Evolutionary conservation across 108 stramenopile genomes (phyloP).

Genomic region (Pseudonitzschia pungens): DNA sequence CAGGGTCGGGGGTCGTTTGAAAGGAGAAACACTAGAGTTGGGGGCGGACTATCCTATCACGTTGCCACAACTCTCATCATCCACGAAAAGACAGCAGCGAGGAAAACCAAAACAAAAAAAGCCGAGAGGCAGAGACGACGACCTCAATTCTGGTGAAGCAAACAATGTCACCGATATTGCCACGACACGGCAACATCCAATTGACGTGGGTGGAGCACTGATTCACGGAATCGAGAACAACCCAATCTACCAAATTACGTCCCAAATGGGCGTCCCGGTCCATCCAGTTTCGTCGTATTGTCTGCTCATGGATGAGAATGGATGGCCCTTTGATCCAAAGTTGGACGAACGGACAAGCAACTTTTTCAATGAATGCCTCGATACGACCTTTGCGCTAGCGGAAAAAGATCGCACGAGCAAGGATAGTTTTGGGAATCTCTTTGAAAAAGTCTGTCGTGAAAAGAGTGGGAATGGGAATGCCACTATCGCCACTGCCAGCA

Average conservation of each 20-base stretch:
- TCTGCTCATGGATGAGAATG: constrained; percentile 58
- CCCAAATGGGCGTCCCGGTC: constrained; percentile 49
- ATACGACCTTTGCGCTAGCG: constrained; percentile 40
- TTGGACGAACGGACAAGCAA: constrained; percentile 56
- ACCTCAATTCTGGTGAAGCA: background rate
- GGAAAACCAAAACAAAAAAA: constrained; percentile 10
- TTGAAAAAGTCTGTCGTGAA: constrained; percentile 39
- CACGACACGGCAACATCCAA: constrained; percentile 26
- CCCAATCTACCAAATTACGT: constrained; percentile 56
- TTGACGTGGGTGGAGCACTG: constrained; percentile 82
- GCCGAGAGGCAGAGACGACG: background rate
- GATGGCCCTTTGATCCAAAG: constrained; percentile 62
- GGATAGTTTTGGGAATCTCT: constrained; percentile 42
- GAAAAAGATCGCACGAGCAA: background rate
- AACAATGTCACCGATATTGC: background rate
- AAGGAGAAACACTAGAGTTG: constrained; percentile 36
- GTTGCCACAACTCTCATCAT: background rate
- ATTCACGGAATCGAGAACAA: constrained; percentile 89
- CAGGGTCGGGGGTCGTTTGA: constrained; percentile 69
- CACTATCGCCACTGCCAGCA: background rate
- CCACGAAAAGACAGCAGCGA: constrained; percentile 16
- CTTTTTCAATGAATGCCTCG: constrained; percentile 73
- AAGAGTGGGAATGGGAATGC: constrained; percentile 14
- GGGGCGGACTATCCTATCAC: constrained; percentile 9
- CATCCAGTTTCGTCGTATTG: constrained; percentile 30